These are phyloP conservation scores for Chlamydomonas sp. DNA, from an alignment of 139 green algal genomes.

Conservation along the genomic window DNA sequence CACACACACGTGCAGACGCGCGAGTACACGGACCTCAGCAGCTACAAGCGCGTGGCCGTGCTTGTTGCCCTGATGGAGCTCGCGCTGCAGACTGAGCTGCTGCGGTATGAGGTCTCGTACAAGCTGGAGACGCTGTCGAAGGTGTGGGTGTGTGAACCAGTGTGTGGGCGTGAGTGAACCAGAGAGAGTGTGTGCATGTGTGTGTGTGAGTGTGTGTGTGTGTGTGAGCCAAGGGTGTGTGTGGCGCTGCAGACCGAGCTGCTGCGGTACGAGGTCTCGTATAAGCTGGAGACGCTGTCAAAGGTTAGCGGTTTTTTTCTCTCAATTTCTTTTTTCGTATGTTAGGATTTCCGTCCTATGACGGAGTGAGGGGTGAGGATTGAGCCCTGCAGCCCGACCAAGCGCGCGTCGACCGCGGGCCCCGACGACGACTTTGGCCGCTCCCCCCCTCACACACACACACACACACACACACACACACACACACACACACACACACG, in stretches of 20 bases:
- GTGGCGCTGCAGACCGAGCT: constrained; percentile 53
- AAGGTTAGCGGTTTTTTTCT: no score
- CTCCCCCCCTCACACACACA: no score
- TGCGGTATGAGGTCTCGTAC: constrained; percentile 44
- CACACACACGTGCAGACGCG: constrained; percentile 29
- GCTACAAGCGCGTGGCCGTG: constrained; percentile 47
- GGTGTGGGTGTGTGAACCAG: neutral
- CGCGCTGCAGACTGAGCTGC: constrained; percentile 47
- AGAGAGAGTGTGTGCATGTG: no score
- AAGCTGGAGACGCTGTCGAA: constrained; percentile 43
- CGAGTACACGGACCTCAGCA: constrained; percentile 56
- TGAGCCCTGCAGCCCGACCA: no score
- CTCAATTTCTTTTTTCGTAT: no score
- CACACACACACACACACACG: no score
- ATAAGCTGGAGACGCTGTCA: constrained; percentile 42
- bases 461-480: no score
- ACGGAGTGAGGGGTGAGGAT: no score
- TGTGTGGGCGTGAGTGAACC: neutral
- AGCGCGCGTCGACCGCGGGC: no score
- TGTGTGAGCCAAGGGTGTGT: constrained; percentile 51
- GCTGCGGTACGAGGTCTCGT: constrained; percentile 44
- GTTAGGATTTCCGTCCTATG: no score
- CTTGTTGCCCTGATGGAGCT: constrained; percentile 52
- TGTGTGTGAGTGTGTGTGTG: constrained; percentile 51
- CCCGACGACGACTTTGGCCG: no score